phyloP scores from a whole-genome alignment of 352 stramenopile species.

The Globisporangium carolinianum region DNA sequence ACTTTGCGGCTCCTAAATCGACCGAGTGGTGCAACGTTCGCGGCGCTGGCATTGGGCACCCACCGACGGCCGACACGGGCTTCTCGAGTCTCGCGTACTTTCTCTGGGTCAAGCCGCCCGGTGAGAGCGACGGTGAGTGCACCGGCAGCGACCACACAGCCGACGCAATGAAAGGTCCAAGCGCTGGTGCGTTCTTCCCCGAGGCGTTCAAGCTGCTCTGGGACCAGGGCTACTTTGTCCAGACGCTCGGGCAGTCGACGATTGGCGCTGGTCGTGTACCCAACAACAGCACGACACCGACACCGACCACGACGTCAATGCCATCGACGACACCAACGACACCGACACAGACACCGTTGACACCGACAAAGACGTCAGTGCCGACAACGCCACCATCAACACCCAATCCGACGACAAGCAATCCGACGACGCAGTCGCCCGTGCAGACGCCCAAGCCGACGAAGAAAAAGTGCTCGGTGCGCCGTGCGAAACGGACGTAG shows the following conservation, averaged over 20 bases:
- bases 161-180: conserved; percentile 44
- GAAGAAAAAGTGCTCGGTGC: no score
- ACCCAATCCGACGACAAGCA: no score
- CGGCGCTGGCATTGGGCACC: conserved; percentile 32
- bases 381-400: no score
- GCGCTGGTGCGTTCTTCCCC: conserved; percentile 46
- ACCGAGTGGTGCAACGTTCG: conserved; percentile 63
- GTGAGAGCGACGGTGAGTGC: conserved; percentile 59
- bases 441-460: no score
- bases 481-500: no score
- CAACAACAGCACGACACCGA: background rate
- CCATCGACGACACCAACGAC: no score
- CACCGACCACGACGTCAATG: conserved; percentile 1
- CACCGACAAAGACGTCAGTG: no score
- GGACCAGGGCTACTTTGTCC: conserved; percentile 61
- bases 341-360: no score
- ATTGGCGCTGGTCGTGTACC: conserved; percentile 19
- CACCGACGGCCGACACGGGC: conserved; percentile 37
- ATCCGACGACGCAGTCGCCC: no score
- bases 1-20: conserved; percentile 29
- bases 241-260: conserved; percentile 19
- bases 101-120: conserved; percentile 65
- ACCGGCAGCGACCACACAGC: conserved; percentile 15
- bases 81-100: conserved; percentile 56
- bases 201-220: conserved; percentile 43